Conservation (phyloP, 257 asterid species). For the Nicotiana noctiflora region DNA sequence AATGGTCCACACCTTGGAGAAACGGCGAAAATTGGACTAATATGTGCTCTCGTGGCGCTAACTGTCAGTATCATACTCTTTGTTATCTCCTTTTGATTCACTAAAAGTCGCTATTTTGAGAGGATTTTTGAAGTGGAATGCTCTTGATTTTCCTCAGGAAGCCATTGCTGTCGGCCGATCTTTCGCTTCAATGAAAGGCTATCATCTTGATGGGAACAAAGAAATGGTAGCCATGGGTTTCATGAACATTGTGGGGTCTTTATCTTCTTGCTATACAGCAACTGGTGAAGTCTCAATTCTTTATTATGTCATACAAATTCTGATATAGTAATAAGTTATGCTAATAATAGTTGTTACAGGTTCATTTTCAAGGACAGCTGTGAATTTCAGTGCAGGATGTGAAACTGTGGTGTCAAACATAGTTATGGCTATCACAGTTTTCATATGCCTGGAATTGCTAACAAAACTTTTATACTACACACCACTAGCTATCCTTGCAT, state of each 20-base stretch:
- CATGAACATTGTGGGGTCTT: conserved; percentile 69
- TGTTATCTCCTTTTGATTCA: not conserved
- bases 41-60: conserved; percentile 69
- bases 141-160: conserved; percentile 37
- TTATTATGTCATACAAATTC: not conserved
- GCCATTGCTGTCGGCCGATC: conserved; percentile 84
- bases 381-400: conserved; percentile 67
- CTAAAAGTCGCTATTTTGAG: not conserved
- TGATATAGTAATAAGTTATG: not conserved
- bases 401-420: conserved; percentile 61
- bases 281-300: conserved; percentile 39
- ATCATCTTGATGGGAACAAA: conserved; percentile 76
- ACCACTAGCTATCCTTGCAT: conserved; percentile 61
- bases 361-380: conserved; percentile 75
- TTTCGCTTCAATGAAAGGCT: conserved; percentile 73
- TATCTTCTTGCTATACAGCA: conserved; percentile 73
- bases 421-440: conserved; percentile 63
- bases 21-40: conserved; percentile 58
- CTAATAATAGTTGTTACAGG: conserved; percentile 32
- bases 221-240: conserved; percentile 85
- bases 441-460: conserved; percentile 40
- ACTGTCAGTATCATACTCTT: conserved; percentile 35
- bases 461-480: conserved; percentile 59
- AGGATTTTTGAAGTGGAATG: not conserved
- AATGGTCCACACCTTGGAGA: conserved; percentile 50